Base-by-base conservation (phyloP, 306 rosid genomes). In the Luffa acutangula region DNA sequence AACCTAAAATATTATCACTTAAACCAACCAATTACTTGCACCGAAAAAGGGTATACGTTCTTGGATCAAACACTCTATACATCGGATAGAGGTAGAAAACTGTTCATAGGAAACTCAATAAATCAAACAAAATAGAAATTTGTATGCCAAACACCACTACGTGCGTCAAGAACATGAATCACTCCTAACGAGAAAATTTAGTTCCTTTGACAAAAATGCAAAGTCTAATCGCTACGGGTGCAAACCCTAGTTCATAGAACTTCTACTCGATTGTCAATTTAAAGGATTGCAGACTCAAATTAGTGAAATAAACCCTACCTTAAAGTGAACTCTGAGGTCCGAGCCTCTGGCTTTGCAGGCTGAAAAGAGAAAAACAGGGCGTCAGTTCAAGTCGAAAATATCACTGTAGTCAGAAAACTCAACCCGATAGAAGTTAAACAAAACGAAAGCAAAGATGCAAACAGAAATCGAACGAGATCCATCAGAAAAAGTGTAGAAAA, bases 261-360 rank as follows among this genome's bases (percentile, higher is more conserved):
- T 36, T 7, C 21, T 65, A 65, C 3, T 7, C n/a, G 25, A 65
- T 64, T 13, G 7, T 4, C 4, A 34, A 1, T n/a, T 9, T 15
- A 6, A 64, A 31, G 0, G 20, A 75, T 2, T 11, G 18, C 6
- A 33, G 49, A 20, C 14, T 25, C 14, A 41, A 43, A 62, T 3
- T 21, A n/a, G 14, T 15, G 36, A 14, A 67, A 67, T 20, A 48
- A 73, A 73, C 6, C 43, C 59, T 81, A 95, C 99, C 99, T 95
- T 95, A 74, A 95, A 95, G 84, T 95, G 99, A 33, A 91, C 97
- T 83, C 99, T 87, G 58, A 92, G 97, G 62, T 95, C 97, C 1
- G 90, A 86, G 37, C 98, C 98, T 76, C 98, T 88, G 20, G 99
- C 99, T 84, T 95, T 95, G 93, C 97, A 91, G 34, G 99, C 99